Conservation (phyloP, 257 asterid genomes). For the Eustoma russellianum region DNA sequence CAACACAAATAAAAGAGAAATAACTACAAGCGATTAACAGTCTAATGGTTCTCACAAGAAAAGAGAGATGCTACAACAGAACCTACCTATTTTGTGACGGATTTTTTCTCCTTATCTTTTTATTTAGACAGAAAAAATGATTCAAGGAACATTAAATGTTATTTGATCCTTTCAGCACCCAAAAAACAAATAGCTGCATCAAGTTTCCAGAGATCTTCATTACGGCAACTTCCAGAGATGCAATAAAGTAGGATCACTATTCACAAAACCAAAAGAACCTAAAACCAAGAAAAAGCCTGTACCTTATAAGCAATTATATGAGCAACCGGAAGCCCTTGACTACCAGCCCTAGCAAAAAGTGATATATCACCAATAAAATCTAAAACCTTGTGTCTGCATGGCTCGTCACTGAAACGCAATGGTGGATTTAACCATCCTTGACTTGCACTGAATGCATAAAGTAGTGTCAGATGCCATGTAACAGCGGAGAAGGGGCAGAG, state of each 20-base stretch:
- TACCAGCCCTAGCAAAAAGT: conserved; percentile 73
- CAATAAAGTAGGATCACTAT: neutral
- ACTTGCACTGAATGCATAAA: conserved; percentile 28
- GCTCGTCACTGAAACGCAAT: conserved; percentile 61
- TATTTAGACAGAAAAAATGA: neutral
- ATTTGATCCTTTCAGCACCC: neutral
- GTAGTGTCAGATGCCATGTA: neutral
- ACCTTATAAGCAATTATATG: conserved; percentile 79
- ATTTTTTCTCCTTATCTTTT: too few relatives aligned
- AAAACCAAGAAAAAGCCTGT: conserved; percentile 8
- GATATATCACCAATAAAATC: conserved; percentile 96
- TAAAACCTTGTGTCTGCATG: conserved; percentile 91
- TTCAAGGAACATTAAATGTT: neutral
- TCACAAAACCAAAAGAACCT: neutral
- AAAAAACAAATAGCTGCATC: neutral
- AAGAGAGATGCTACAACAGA: too few relatives aligned
- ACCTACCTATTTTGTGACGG: too few relatives aligned
- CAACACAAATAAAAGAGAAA: too few relatives aligned
- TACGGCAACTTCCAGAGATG: neutral
- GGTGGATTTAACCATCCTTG: conserved; percentile 95
- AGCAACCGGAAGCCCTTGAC: conserved; percentile 83
- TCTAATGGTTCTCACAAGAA: too few relatives aligned
- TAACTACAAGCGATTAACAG: too few relatives aligned
- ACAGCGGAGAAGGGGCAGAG: too few relatives aligned
- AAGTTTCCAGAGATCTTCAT: neutral